phyloP scores from a whole-genome alignment of 2,329 filamentous ascomycete species.

The Talaromyces funiculosus region DNA sequence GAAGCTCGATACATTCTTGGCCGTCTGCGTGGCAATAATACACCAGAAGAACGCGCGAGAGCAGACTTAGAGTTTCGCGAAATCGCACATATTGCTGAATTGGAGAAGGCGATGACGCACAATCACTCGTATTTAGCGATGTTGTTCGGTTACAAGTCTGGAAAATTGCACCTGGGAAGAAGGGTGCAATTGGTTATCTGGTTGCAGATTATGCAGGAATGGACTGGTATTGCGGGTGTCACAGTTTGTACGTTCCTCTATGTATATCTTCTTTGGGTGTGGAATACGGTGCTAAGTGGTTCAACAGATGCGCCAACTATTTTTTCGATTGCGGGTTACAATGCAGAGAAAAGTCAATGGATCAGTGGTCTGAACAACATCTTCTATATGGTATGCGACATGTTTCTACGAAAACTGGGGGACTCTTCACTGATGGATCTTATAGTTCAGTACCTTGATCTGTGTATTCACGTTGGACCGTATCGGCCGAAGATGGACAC shows the following conservation, averaged over 20 bases:
- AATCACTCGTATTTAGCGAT: constrained; percentile 58
- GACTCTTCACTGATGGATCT: not conserved
- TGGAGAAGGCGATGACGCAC: constrained; percentile 53
- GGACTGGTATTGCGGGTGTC: constrained; percentile 65
- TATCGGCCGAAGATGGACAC: constrained; percentile 63
- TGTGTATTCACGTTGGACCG: constrained; percentile 65
- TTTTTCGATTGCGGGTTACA: constrained; percentile 63
- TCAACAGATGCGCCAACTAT: constrained; percentile 45
- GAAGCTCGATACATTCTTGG: constrained; percentile 63
- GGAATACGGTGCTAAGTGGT: not conserved
- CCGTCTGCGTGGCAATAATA: constrained; percentile 55
- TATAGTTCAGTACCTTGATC: constrained; percentile 58
- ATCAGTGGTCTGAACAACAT: constrained; percentile 55
- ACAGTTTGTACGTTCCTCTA: constrained; percentile 48
- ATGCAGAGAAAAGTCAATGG: constrained; percentile 57
- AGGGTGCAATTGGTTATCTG: constrained; percentile 66
- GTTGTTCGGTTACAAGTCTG: constrained; percentile 62
- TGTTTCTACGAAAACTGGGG: too few relatives aligned
- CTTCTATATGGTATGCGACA: constrained; percentile 45
- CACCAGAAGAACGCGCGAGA: constrained; percentile 45
- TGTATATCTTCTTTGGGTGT: not conserved
- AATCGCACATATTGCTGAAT: constrained; percentile 57
- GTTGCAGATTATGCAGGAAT: constrained; percentile 66
- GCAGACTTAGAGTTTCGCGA: constrained; percentile 63
- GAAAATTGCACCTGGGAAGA: constrained; percentile 59